Conservation (phyloP, 73 alveolate species). For the Tetrahymena malaccensis region DNA sequence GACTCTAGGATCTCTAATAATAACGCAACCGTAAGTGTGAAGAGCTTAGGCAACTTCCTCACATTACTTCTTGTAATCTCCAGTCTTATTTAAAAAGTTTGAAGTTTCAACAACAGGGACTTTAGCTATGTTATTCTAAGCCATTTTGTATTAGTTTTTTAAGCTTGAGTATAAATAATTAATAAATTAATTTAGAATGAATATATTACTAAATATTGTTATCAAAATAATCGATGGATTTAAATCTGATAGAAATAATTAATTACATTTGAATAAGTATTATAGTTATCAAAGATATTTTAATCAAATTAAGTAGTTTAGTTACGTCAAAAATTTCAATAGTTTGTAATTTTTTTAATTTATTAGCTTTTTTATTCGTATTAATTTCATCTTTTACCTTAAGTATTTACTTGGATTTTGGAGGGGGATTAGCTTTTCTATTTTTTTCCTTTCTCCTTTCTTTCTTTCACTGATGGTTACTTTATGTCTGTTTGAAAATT, state of each 20-base stretch:
- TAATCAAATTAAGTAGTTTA: not conserved
- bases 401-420: not conserved
- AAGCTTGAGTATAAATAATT: not conserved
- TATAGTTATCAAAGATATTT: not conserved
- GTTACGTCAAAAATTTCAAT: not conserved
- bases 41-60: constrained; percentile 66
- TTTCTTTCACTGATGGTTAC: not conserved
- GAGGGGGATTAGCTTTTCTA: not conserved
- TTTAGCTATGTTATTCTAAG: not conserved
- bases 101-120: constrained; percentile 43
- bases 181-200: not conserved
- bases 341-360: not conserved
- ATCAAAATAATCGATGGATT: not conserved
- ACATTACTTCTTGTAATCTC: constrained; percentile 51
- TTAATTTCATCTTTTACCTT: not conserved
- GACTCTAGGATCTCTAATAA: constrained; percentile 78
- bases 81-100: constrained; percentile 10
- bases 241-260: not conserved
- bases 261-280: not conserved
- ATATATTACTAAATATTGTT: not conserved
- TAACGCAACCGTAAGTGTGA: constrained; percentile 65
- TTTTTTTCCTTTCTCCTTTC: not conserved
- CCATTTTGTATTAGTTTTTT: not conserved
- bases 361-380: not conserved
- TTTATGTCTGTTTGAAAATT: not conserved